Percentiles rank a stretch among this genome's conserved stretches.
Evolutionary conservation across 345 rosid species (phyloP).

Genomic region (Lepidium aucheri): DNA sequence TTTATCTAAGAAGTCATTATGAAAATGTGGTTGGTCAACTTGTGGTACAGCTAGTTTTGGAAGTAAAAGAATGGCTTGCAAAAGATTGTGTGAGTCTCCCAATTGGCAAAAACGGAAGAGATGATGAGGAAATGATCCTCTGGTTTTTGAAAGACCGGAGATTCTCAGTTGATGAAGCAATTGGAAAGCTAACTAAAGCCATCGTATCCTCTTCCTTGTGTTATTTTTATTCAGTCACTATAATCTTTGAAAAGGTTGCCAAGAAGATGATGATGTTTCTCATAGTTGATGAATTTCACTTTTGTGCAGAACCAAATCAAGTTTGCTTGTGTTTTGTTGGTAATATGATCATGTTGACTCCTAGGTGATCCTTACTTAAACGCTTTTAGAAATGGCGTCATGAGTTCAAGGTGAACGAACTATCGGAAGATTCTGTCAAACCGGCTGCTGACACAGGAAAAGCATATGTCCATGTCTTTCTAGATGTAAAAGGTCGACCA

Average conservation of each 20-base stretch:
- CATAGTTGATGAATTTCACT: too few species aligned
- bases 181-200: slow-evolving; percentile 57
- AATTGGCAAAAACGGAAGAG: slow-evolving; percentile 75
- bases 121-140: slow-evolving; percentile 86
- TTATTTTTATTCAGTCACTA: neutral
- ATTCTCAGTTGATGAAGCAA: slow-evolving; percentile 58
- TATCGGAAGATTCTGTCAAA: slow-evolving; percentile 60
- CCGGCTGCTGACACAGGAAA: slow-evolving; percentile 61
- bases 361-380: slow-evolving; percentile 12
- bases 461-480: slow-evolving; percentile 59
- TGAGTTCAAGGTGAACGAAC: slow-evolving; percentile 59
- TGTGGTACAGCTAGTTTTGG: slow-evolving; percentile 57
- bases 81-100: slow-evolving; percentile 52
- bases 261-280: too few species aligned
- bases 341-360: neutral
- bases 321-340: neutral
- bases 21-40: neutral
- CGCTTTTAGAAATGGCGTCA: slow-evolving; percentile 76
- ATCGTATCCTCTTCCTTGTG: slow-evolving; percentile 52
- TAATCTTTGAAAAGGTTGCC: neutral
- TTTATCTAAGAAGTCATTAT: too few species aligned
- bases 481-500: slow-evolving; percentile 57
- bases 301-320: neutral
- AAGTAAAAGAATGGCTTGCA: slow-evolving; percentile 64
- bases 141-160: slow-evolving; percentile 79